phyloP scores from a whole-genome alignment of 169 alveolate genomes.

The Fabrea salina region DNA sequence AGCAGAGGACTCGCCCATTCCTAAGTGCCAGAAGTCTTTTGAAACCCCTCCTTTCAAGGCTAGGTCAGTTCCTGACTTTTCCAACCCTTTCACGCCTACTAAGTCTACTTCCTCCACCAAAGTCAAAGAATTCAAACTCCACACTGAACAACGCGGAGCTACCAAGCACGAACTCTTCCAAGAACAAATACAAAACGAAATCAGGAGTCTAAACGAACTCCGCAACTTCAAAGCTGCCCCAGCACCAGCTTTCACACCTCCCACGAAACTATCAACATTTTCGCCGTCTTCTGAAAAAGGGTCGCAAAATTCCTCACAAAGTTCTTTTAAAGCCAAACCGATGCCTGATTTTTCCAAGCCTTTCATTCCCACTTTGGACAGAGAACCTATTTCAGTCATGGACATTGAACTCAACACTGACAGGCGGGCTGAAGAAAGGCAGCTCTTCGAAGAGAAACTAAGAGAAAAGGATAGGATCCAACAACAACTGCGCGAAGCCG shows the following conservation, averaged over 20 bases:
- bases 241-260: not conserved
- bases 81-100: not conserved
- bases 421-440: not conserved
- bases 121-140: not conserved
- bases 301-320: no score
- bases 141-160: not conserved
- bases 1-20: not conserved
- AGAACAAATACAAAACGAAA: not conserved
- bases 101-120: not conserved
- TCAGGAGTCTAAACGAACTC: not conserved
- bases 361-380: no score
- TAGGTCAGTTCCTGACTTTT: not conserved
- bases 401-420: not conserved
- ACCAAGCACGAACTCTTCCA: not conserved
- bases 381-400: not conserved
- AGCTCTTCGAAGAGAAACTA: not conserved
- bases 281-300: no score
- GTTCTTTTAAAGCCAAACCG: not conserved
- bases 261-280: not conserved
- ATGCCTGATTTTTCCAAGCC: not conserved
- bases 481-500: not conserved
- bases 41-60: not conserved
- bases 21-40: not conserved
- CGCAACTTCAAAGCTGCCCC: not conserved
- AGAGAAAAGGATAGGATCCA: not conserved